Base-by-base conservation (phyloP, 1,284 basidiomycete genomes). In the Pascua guehoae region DNA sequence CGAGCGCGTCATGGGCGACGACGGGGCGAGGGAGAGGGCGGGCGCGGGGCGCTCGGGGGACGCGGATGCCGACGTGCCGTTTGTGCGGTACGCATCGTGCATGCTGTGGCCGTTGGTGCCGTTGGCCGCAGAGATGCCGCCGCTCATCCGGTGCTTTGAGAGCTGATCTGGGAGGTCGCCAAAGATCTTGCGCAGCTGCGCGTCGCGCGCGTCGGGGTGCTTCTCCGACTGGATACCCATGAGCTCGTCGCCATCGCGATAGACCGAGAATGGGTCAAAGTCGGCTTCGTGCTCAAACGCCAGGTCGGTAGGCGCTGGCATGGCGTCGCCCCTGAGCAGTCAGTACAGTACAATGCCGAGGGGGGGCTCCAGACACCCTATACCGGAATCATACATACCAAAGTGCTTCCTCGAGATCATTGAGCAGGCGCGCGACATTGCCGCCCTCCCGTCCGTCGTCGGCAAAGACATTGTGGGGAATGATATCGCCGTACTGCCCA, bases 371-470 rank as follows among this genome's bases (percentile, higher is more conserved):
- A 16, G 10, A 16, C 15, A 18, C 18, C 24, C n/a, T 15, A 39
- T 18, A 8, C 39, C 9, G 15, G n/a, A 2, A 15, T 12, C 12
- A 12, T 0, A 65, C 70, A 51, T 46, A 71, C 73, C 73, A 75
- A 5, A 74, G 45, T 1, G 67, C 70, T 56, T 74, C 72, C 49
- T 75, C 73, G 10, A 75, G 64, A 61, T 75, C 73, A 47, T 73
- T 71, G 36, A 75, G 58, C 16, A 75, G 50, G 16, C 73, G 56
- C 1, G 67, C 60, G 39, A 72, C 60, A 58, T 69, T 69, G 5
- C 67, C 71, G 1, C 63, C 70, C 9, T 36, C 44, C 37, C 60
- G 46, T 2, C 66, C 66, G 17, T 64, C 62, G 1, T 12, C 8
- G 0, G 63, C 63, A 10, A 72, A 45, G 1, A 71, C 68, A 51